These are phyloP conservation scores for Penicillium sp. DNA, from an alignment of 2,329 filamentous ascomycete species.

Conservation along the genomic window DNA sequence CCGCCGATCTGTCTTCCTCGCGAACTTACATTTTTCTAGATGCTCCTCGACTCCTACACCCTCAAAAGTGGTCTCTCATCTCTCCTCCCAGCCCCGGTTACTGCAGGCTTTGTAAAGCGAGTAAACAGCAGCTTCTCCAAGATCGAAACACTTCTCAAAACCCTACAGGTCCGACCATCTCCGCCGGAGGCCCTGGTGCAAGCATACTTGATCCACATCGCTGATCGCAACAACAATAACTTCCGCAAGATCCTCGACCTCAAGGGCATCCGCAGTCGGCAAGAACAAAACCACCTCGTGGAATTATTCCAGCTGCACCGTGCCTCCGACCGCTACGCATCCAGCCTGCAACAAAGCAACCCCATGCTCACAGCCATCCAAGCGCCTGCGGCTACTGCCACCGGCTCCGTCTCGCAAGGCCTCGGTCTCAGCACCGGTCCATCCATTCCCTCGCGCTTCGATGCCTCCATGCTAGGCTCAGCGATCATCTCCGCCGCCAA, in stretches of 20 bases:
- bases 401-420: conserved; percentile 46
- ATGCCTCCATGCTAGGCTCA: conserved; percentile 77
- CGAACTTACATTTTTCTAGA: conserved; percentile 50
- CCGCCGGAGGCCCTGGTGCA: conserved; percentile 93
- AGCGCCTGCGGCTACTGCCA: conserved; percentile 25
- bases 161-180: conserved; percentile 85
- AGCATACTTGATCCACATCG: conserved; percentile 96
- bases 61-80: conserved; percentile 49
- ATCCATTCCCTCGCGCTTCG: conserved; percentile 62
- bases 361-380: conserved; percentile 67
- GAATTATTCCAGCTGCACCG: conserved; percentile 90
- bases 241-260: conserved; percentile 95
- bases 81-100: conserved; percentile 57
- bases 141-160: conserved; percentile 91
- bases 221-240: conserved; percentile 86
- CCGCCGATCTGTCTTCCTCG: neutral
- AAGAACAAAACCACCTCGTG: conserved; percentile 75
- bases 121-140: conserved; percentile 80
- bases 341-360: conserved; percentile 65
- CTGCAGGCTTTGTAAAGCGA: conserved; percentile 72
- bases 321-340: conserved; percentile 60
- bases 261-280: conserved; percentile 78
- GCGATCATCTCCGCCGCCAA: conserved; percentile 83
- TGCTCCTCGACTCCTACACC: conserved; percentile 91
- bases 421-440: conserved; percentile 47